Conservation (phyloP, 2,329 filamentous ascomycete species). For the Zymoseptoria tritici region DNA sequence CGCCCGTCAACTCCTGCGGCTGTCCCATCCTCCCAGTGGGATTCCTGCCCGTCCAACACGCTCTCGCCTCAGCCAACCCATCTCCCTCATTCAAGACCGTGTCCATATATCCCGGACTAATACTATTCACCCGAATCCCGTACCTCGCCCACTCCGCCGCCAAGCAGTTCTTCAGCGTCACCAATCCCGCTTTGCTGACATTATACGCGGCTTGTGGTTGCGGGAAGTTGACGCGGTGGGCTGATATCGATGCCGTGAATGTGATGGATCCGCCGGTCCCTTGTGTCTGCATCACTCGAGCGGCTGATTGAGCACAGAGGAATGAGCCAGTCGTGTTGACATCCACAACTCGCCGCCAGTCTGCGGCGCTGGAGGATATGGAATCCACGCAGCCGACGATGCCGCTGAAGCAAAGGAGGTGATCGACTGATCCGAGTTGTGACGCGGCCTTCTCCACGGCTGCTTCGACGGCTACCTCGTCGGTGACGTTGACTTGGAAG, state of each 20-base stretch:
- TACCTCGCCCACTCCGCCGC: constrained; percentile 76
- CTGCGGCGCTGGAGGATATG: neutral
- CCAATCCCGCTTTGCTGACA: constrained; percentile 69
- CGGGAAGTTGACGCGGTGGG: constrained; percentile 37
- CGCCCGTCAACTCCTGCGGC: constrained; percentile 1
- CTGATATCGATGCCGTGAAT: constrained; percentile 59
- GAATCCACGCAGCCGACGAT: constrained; percentile 2
- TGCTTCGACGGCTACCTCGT: neutral
- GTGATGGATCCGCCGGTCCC: constrained; percentile 63
- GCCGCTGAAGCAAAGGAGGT: constrained; percentile 2
- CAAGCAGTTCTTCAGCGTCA: constrained; percentile 68
- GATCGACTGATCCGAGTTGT: neutral
- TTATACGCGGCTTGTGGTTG: constrained; percentile 76
- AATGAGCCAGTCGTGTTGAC: constrained; percentile 74
- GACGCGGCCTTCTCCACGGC: neutral
- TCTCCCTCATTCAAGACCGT: constrained; percentile 56
- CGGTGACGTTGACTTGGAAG: constrained; percentile 2
- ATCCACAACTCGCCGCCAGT: constrained; percentile 48
- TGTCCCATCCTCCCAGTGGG: constrained; percentile 1
- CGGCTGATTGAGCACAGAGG: constrained; percentile 55
- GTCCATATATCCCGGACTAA: constrained; percentile 77
- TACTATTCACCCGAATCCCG: constrained; percentile 71
- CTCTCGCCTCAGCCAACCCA: neutral
- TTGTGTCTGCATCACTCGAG: constrained; percentile 54
- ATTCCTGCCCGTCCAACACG: neutral